Evolutionary conservation across 2,329 filamentous ascomycete species (phyloP), one percentile per base, ranked within the genome.

Genomic region (Botrytis pseudocinerea): DNA sequence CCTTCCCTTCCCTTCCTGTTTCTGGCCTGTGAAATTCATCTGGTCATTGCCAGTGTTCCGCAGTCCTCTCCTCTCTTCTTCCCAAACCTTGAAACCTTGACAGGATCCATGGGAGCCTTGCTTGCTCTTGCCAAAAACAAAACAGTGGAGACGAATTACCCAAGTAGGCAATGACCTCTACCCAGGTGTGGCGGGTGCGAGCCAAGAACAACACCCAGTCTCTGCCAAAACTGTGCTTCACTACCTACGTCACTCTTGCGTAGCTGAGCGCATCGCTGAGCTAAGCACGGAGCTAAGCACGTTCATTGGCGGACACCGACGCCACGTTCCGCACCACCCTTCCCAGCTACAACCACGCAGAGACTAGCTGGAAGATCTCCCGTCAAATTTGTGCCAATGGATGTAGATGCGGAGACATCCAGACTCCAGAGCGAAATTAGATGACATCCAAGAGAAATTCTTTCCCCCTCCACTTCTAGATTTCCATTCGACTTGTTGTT

Each of bases 241-340:
- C 40, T 64, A 64, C 61, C 40, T 64, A 64, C 61, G 61, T 64
- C 61, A 64, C 61, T 46, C 46, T 46, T 44, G 0, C 2, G 10
- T 9, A 54, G n/a, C 14, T n/a, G 48, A 54, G 25, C 48, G n/a
- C 48, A 54, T 54, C 25, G 48, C 48, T 46, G 40, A 42, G 38
- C 25, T 51, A 35, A 44, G 16, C 32, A 9, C 10, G 1, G 28
- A 65, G 28, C 35, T 48, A 35, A 66, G 20, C 28, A 5, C 51
- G 42, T 54, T 68, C 0, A 68, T 68, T 68, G 65, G 65, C 35
- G 65, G 65, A 9, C 25, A 35, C 65, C 40, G 57, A 68, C 64
- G 46, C 64, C 64, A 68, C 64, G 44, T 40, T n/a, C 64, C 32
- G 44, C 12, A 2, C 32, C 64, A 64, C 16, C 6, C 20, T 25